Conservation (phyloP, 768 basidiomycete species). For the Tulasnella sp. region DNA sequence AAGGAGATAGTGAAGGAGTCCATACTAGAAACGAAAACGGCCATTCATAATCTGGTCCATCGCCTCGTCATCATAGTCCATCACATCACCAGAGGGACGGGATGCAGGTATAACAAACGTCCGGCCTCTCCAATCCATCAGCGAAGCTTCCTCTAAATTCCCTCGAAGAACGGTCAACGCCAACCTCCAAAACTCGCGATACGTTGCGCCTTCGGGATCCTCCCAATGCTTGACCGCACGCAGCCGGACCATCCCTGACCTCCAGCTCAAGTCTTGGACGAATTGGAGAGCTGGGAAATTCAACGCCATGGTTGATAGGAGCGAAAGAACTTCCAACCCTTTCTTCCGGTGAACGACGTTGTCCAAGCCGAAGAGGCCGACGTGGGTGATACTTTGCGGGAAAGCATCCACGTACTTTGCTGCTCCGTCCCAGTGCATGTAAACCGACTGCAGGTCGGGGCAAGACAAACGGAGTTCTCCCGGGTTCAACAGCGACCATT, state of each 20-base stretch:
- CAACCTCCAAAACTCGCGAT: neutral
- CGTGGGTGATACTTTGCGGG: neutral
- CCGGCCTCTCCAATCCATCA: neutral
- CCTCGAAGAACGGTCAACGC: neutral
- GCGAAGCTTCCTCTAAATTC: neutral
- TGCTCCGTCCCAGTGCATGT: neutral
- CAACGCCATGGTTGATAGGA: neutral
- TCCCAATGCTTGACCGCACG: conserved; percentile 1
- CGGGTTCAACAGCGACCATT: neutral
- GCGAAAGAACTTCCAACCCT: neutral
- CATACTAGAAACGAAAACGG: neutral
- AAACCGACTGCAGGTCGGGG: neutral
- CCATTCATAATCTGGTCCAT: conserved; percentile 1
- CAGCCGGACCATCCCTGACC: neutral
- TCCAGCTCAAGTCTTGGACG: conserved; percentile 1
- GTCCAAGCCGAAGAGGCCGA: neutral
- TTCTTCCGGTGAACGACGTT: neutral
- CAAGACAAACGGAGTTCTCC: neutral
- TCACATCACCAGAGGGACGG: neutral
- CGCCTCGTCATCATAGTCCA: neutral
- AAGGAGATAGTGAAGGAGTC: neutral
- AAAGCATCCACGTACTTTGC: neutral
- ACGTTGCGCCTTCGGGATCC: neutral
- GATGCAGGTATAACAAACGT: neutral
- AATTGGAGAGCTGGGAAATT: neutral